Evolutionary conservation across 1,284 basidiomycete species (phyloP).

Genomic region (Neonothopanus nambi): DNA sequence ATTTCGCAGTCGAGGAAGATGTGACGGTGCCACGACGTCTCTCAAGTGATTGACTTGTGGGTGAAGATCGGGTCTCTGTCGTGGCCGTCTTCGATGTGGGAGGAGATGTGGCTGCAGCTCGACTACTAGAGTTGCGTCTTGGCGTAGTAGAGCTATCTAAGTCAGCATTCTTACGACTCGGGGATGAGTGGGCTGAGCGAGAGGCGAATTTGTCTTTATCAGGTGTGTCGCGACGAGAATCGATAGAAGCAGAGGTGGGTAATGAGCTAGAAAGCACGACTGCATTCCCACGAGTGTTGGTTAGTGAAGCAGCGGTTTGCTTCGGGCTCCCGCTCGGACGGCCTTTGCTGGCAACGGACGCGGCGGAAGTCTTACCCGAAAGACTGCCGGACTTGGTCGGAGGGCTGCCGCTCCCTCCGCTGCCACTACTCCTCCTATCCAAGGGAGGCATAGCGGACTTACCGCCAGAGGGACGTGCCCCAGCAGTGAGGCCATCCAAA

Average conservation of each 20-base stretch:
- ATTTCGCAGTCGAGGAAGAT: constrained; percentile 23
- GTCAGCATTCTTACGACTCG: constrained; percentile 58
- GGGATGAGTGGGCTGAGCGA: constrained; percentile 52
- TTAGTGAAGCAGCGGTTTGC: constrained; percentile 38
- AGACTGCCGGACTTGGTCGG: constrained; percentile 38
- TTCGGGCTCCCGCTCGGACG: constrained; percentile 51
- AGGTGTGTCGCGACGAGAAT: constrained; percentile 46
- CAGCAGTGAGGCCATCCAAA: constrained; percentile 49
- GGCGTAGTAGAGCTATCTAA: constrained; percentile 43
- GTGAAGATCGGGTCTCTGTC: constrained; percentile 33
- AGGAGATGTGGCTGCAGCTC: constrained; percentile 49
- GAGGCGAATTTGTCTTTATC: constrained; percentile 41
- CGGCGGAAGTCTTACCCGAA: constrained; percentile 34
- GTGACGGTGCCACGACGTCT: neutral
- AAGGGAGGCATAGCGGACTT: constrained; percentile 38
- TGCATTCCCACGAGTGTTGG: constrained; percentile 37
- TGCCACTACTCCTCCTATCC: constrained; percentile 50
- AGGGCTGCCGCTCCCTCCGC: constrained; percentile 42
- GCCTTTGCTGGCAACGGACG: constrained; percentile 32
- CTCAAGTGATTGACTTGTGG: constrained; percentile 20
- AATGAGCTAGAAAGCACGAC: constrained; percentile 32
- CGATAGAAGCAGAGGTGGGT: constrained; percentile 44
- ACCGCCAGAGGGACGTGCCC: constrained; percentile 26
- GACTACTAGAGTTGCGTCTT: constrained; percentile 46
- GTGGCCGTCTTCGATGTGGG: constrained; percentile 32